Base-by-base conservation (phyloP, 768 basidiomycete species). In the Pleurotus sapidus region DNA sequence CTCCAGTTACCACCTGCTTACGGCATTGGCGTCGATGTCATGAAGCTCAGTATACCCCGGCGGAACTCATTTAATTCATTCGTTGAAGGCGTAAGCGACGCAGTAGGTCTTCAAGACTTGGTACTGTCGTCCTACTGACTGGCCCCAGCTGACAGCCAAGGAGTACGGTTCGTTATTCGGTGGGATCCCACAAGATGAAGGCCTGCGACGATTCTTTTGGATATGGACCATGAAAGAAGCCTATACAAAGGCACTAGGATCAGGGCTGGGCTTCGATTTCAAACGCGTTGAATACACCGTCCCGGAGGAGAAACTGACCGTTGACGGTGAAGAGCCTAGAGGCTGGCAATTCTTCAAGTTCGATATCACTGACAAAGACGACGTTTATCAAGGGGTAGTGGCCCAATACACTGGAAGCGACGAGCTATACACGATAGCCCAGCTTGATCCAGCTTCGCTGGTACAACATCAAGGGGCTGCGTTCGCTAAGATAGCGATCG, bases 191-290 rank as follows among this genome's bases (percentile, higher is more conserved):
- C 68, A 78, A 57, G 66, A 71, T 6, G 83, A 87, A 59, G 80
- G 77, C 2, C 70, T 89, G n/a, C 73, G 75, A 45, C 73, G 75
- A 14, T 89, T 94, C 68, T 91, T 88, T 65, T 87, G 87, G 78
- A 82, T 92, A 61, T 95, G 93, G 93, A 93, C 93, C 5, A 71
- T 91, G 67, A 95, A 95, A 71, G 93, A 95, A 68, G 92, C 93
- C 3, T 94, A 93, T 68, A 92, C 90, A 5, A 95, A 95, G 72
- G 90, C 91, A 2, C 77, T 94, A 34, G 93, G 93, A 0, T 67
- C 88, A 34, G 93, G 93, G 0, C 80, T 95, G 12, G 87, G 91
- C 1, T 93, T 93, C 65, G 88, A 93, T 63, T 89, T 93, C 70
- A 76, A 75, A 20, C 82, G 91, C 18, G 81, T 94, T 59, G 84